phyloP scores from a whole-genome alignment of 371 early-diverging fungal species.

The Mucor circinelloides region DNA sequence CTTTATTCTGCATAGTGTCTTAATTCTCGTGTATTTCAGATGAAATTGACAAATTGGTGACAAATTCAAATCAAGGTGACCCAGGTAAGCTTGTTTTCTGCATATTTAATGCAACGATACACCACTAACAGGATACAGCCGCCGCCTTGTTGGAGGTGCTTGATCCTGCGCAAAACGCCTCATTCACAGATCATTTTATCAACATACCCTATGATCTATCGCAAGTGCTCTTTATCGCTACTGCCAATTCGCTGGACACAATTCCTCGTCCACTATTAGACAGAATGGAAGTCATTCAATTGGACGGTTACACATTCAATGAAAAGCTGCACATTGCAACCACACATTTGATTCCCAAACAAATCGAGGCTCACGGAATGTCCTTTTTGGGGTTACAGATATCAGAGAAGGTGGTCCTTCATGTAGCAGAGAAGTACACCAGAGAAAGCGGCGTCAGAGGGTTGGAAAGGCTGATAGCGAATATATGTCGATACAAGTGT shows the following conservation, averaged over 20 bases:
- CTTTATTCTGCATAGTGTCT: background rate
- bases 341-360: conserved; percentile 67
- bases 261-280: conserved; percentile 83
- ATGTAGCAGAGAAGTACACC: conserved; percentile 73
- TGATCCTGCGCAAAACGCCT: conserved; percentile 83
- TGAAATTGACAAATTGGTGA: conserved; percentile 85
- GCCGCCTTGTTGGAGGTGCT: conserved; percentile 87
- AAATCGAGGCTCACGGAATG: conserved; percentile 72
- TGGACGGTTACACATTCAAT: conserved; percentile 85
- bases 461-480: conserved; percentile 76
- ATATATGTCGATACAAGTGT: conserved; percentile 75
- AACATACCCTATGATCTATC: conserved; percentile 84
- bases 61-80: conserved; percentile 74
- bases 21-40: conserved; percentile 41
- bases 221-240: conserved; percentile 84
- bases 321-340: conserved; percentile 71
- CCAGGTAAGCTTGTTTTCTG: conserved; percentile 46
- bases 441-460: conserved; percentile 86
- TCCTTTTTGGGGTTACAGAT: conserved; percentile 36
- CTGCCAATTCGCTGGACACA: conserved; percentile 79
- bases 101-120: background rate
- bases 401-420: conserved; percentile 55
- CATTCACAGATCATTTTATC: conserved; percentile 79
- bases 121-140: conserved; percentile 27
- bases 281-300: conserved; percentile 83